Evolutionary conservation across 768 basidiomycete species (phyloP).

Genomic region (Tephrocybe sp.): DNA sequence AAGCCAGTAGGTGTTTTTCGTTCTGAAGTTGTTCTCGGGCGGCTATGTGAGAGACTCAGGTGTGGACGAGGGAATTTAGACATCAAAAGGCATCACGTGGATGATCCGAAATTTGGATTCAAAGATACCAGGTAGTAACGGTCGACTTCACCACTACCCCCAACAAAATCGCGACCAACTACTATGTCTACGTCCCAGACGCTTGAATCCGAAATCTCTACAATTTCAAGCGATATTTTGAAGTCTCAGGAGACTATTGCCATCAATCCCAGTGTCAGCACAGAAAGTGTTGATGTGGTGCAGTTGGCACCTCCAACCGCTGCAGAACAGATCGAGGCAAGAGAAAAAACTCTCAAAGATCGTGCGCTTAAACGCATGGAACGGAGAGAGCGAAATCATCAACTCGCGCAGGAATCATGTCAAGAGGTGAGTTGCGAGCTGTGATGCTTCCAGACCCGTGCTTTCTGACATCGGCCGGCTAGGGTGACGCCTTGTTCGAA

Average conservation of each 20-base stretch:
- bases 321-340: conserved; percentile 6
- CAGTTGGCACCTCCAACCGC: conserved; percentile 10
- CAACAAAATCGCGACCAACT: neutral
- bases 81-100: conserved; percentile 8
- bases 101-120: conserved; percentile 11
- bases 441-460: neutral
- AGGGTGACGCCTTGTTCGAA: conserved; percentile 36
- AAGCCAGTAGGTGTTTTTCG: too few species aligned
- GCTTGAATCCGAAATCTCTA: neutral
- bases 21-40: too few species aligned
- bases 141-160: neutral
- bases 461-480: conserved; percentile 1
- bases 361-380: conserved; percentile 18
- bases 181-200: conserved; percentile 5
- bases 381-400: conserved; percentile 16
- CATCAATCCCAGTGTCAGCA: conserved; percentile 4
- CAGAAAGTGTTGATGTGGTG: conserved; percentile 13
- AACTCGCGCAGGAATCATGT: conserved; percentile 16
- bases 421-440: conserved; percentile 12
- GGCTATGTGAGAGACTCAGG: too few species aligned
- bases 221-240: neutral
- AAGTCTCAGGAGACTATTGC: neutral
- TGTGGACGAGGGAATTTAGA: neutral
- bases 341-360: conserved; percentile 12
- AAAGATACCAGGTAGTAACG: neutral